These are phyloP conservation scores for Termitomyces heimii DNA, from an alignment of 768 basidiomycete species.

Conservation along the genomic window DNA sequence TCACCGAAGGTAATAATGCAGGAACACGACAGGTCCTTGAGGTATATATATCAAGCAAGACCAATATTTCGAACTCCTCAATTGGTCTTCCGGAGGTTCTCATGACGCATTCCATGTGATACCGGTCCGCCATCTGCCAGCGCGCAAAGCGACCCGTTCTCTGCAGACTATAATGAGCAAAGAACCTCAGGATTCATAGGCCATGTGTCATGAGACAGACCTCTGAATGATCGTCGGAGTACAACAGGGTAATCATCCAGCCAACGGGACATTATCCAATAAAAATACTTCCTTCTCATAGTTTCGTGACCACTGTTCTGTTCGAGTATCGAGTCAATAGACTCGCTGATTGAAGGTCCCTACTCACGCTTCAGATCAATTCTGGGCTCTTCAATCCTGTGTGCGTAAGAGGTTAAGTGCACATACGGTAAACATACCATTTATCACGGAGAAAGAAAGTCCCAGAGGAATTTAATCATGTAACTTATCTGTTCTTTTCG, in stretches of 20 bases:
- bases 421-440: neutral
- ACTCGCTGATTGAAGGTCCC: neutral
- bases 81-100: neutral
- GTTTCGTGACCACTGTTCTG: no score
- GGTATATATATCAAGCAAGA: neutral
- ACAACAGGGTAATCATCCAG: no score
- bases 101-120: conserved; percentile 7
- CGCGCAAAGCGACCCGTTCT: neutral
- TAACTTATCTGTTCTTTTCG: neutral
- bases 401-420: neutral
- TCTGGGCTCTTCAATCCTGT: no score
- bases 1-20: neutral
- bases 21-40: neutral
- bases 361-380: neutral
- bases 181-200: neutral
- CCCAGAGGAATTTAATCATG: neutral
- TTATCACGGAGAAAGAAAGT: neutral
- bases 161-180: neutral
- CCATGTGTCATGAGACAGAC: neutral
- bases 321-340: neutral
- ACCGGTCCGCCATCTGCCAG: neutral
- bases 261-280: no score
- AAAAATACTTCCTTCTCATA: no score
- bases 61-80: neutral
- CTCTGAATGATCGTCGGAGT: neutral